Base-by-base conservation (phyloP, 805 yeast species). In the Candida odintsovae region DNA sequence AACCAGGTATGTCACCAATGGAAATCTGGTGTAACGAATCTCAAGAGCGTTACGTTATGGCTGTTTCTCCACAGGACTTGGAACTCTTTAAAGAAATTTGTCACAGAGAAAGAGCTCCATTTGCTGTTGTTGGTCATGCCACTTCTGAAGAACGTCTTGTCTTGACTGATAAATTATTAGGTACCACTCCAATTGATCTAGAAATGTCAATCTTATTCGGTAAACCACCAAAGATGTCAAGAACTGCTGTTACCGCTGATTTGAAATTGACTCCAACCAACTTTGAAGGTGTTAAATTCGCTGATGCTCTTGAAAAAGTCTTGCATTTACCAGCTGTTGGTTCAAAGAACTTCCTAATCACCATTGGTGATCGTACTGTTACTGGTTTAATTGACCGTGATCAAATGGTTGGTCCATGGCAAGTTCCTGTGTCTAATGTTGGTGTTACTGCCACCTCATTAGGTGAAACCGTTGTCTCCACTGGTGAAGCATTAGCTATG, bases 11-110 rank as follows among this genome's bases (percentile, higher is more conserved):
- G 97, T 92, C 98, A 6, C 98, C 99, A 46, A 88, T 94, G 96
- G 99, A 94, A 72, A 89, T 94, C 53, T 94, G 99, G 99, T 94
- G 99, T 78, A 92, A 95, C 60, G 99, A 94, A 70, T 94, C 98
- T 2, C 99, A 94, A 71, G 99, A 94, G 69, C 83, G 99, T 67
- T 94, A 90, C 59, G 99, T 94, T 21, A 69, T 94, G 58, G 98
- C 96, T 54, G 95, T 94, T 51, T 77, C 89, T 15, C 87, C 87
- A 45, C 82, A 80, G 50, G 86, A 90, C 63, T 69, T 92, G 49
- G 78, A 78, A 7, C 56, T 72, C 20, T 94, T 94, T 69, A 78
- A 80, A 61, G 77, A 75, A 46, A 83, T 94, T 46, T 94, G 98
- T 75, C 79, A 78, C 58, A 85, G 99, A 67, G 99, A 94, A 74